Conservation (phyloP, 2,329 filamentous ascomycete genomes). For the Penicillium decumbens region DNA sequence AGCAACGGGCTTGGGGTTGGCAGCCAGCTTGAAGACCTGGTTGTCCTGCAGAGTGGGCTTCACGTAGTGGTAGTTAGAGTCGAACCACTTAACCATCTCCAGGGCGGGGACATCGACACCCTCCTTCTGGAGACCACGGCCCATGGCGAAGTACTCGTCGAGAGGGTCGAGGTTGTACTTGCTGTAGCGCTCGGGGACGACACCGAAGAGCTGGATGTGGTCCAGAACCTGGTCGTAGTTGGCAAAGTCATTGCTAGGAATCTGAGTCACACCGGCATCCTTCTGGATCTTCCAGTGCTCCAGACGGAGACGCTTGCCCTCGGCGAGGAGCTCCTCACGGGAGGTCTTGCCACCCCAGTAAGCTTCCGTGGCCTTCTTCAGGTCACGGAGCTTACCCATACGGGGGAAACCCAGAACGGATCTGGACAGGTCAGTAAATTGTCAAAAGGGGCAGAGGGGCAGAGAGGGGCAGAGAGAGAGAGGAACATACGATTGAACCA, state of each 20-base stretch:
- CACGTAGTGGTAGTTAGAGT: constrained; percentile 99
- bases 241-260: constrained; percentile 99
- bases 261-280: constrained; percentile 93
- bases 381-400: constrained; percentile 96
- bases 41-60: constrained; percentile 97
- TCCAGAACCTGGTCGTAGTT: constrained; percentile 58
- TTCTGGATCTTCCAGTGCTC: constrained; percentile 99
- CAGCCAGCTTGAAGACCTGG: constrained; percentile 87
- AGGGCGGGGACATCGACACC: constrained; percentile 81
- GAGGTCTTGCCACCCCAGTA: constrained; percentile 96
- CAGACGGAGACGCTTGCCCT: constrained; percentile 94
- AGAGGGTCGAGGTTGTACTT: constrained; percentile 80
- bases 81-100: constrained; percentile 60
- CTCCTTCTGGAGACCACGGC: constrained; percentile 86
- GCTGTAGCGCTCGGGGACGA: constrained; percentile 87
- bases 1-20: constrained; percentile 84
- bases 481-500: constrained; percentile 59
- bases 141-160: constrained; percentile 99
- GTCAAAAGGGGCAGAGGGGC: background rate
- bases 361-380: constrained; percentile 99
- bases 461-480: background rate
- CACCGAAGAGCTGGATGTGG: constrained; percentile 49
- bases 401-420: constrained; percentile 97
- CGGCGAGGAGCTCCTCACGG: constrained; percentile 80
- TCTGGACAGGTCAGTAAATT: constrained; percentile 28